Base-by-base conservation (phyloP, 345 rosid genomes). In the Camelina hispida region DNA sequence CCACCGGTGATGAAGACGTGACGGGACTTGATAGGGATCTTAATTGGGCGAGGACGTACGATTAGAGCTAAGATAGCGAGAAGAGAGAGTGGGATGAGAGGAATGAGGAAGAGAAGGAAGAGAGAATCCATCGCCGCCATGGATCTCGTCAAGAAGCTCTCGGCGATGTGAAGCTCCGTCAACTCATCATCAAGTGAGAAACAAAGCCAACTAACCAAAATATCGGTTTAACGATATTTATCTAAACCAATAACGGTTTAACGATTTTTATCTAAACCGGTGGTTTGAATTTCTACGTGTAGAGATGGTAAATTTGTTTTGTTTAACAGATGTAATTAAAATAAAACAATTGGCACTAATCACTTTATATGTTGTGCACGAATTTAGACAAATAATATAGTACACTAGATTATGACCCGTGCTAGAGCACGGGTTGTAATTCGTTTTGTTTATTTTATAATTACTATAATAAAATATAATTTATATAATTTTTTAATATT, bases 1-100 rank as follows among this genome's bases (percentile, higher is more conserved):
- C 97, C 96, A 40, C 98, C 96, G 48, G 97, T 93, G 81, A 91
- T 80, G 88, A 91, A 88, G 15, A 91, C 92, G 75, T 89, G 97
- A 61, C 97, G 91, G 62, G 79, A 74, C 71, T 87, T 89, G 64
- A 91, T 83, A 1, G 91, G 87, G 85, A 93, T 80, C 43, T 7
- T 79, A 74, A 81, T 81, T 7, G 89, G 88, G 2, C 84, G 80
- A 23, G 96, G 97, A 2, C 88, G 84, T 60, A 81, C 87, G 46
- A 89, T 81, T 54, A 83, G 16, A 64, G 62, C 80, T 42, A 90
- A 84, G 68, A 85, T 40, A 8, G 64, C 62, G 62, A 89, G 82
- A 43, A 89, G 81, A 15, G 72, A 72, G 65, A 81, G 56, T 1
- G 91, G 91, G 51, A 79, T 6, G 14, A 83, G 38, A 22, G 85